Evolutionary conservation across 768 basidiomycete genomes (phyloP), one percentile per base, ranked within the genome.

Genomic region (Hericium coralloides): DNA sequence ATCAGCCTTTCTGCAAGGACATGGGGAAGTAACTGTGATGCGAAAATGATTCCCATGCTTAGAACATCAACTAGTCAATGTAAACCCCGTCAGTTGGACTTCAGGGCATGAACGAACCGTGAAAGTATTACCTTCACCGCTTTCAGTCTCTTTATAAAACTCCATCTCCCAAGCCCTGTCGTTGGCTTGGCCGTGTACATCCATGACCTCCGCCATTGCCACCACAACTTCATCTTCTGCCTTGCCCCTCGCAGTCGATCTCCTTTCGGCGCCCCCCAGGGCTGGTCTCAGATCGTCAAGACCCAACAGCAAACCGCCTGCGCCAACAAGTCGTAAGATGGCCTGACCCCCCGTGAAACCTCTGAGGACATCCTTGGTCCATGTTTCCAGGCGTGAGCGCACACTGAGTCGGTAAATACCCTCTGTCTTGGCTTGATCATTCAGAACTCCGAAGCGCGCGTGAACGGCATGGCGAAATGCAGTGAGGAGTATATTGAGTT

Each of bases 121-220:
- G 12, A 26, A 6, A 10, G 38, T 58, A 56, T 7, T 53, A 69
- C 70, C 70, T 66, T 72, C 71, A 57, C 60, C 72, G 64, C 71
- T 76, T 60, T 78, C 75, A 6, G 75, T 71, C 17, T 72, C 72
- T n/a, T 79, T 77, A 56, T 76, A 76, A 65, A 89, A 89, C 63
- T 90, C 87, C 53, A 74, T 78, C 65, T 85, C 82, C 88, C 88
- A 89, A 15, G 73, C 73, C 49, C 67, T 68, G 4, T 72, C 69
- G 7, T 65, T 56, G 4, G 57, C 55, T 22, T 53, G 61, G 12
- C 56, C 62, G 59, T 84, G 82, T 12, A 77, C 69, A 61, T 90
- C 88, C 67, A 90, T 79, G 22, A 86, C 78, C 65, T 90, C 88
- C 8, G 89, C 88, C 25, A 89, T 73, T 3, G 85, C 80, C 25